Conservation (phyloP, 306 rosid genomes). For the Corylus avellana region DNA sequence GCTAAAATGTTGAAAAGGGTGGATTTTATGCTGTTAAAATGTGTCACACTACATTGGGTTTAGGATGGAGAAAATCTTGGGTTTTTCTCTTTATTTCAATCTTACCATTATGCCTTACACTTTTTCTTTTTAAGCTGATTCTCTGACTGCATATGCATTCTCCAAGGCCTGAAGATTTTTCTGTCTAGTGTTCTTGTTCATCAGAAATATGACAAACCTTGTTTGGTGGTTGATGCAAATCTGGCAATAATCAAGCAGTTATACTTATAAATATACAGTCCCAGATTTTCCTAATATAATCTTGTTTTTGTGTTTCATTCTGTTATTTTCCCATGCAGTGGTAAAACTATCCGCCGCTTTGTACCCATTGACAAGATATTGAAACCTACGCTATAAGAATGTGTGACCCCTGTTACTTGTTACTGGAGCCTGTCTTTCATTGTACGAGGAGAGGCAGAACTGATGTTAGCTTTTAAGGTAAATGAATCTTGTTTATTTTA, state of each 20-base stretch:
- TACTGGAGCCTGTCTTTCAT: slow-evolving; percentile 83
- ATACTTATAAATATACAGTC: slow-evolving; percentile 1
- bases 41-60: background rate
- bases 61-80: background rate
- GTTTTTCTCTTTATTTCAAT: background rate
- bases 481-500: background rate
- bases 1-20: background rate
- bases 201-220: background rate
- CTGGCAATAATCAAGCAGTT: background rate
- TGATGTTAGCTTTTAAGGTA: slow-evolving; percentile 78
- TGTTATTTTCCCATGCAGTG: slow-evolving; percentile 41
- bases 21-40: background rate
- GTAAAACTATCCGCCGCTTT: slow-evolving; percentile 63
- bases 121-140: background rate
- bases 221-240: background rate
- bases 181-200: background rate
- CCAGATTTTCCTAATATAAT: background rate
- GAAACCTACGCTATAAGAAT: slow-evolving; percentile 74
- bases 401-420: slow-evolving; percentile 89
- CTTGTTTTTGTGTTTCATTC: background rate
- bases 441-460: slow-evolving; percentile 58
- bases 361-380: slow-evolving; percentile 79
- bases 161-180: background rate
- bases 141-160: background rate
- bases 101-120: background rate